These are phyloP conservation scores for Ceratocystis albifundus DNA, from an alignment of 2,329 filamentous ascomycete species.

Conservation along the genomic window DNA sequence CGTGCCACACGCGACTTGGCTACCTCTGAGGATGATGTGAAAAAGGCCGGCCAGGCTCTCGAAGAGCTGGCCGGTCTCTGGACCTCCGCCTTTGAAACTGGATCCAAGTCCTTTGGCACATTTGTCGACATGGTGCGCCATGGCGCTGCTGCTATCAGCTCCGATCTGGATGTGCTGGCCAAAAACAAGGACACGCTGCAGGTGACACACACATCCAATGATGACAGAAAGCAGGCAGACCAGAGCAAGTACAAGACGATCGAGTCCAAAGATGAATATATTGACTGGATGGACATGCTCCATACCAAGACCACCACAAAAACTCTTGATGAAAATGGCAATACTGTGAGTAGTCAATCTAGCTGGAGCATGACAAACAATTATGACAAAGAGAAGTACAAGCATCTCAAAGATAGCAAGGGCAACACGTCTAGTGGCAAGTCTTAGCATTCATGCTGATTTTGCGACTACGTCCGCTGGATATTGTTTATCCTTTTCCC, in stretches of 20 bases:
- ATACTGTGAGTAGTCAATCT: slow-evolving; percentile 33
- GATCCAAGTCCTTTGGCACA: slow-evolving; percentile 33
- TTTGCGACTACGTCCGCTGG: no score
- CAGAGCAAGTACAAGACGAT: slow-evolving; percentile 29
- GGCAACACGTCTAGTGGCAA: background rate
- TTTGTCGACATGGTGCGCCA: slow-evolving; percentile 30
- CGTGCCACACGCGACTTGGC: slow-evolving; percentile 17
- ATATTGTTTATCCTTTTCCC: no score
- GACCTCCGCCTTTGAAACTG: slow-evolving; percentile 31
- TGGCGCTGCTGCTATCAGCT: slow-evolving; percentile 26
- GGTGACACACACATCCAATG: slow-evolving; percentile 7
- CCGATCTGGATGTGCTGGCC: slow-evolving; percentile 19
- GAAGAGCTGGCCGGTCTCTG: slow-evolving; percentile 18
- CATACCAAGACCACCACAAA: slow-evolving; percentile 35
- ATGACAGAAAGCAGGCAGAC: background rate
- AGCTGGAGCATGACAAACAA: slow-evolving; percentile 22
- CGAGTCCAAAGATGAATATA: slow-evolving; percentile 33
- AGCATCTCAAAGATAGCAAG: slow-evolving; percentile 16
- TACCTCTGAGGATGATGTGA: slow-evolving; percentile 27
- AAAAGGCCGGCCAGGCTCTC: slow-evolving; percentile 26
- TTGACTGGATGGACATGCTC: slow-evolving; percentile 35
- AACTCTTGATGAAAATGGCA: slow-evolving; percentile 34
- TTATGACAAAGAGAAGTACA: slow-evolving; percentile 23
- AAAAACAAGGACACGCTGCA: slow-evolving; percentile 9
- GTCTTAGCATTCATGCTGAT: background rate